Conservation (phyloP, 768 basidiomycete species). For the Phanerochaete sordida region DNA sequence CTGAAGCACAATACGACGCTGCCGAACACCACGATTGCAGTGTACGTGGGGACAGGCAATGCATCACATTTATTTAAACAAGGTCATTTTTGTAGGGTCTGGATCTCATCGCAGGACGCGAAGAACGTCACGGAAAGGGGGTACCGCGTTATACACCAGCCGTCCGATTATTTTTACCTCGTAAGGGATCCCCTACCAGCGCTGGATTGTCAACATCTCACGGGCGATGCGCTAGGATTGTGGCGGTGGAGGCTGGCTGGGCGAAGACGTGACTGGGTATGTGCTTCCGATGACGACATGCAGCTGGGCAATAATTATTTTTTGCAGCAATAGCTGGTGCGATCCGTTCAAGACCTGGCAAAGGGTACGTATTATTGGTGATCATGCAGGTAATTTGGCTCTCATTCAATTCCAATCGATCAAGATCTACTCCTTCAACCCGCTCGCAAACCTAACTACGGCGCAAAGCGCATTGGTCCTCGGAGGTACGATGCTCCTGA, state of each 20-base stretch:
- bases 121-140: conserved; percentile 55
- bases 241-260: conserved; percentile 71
- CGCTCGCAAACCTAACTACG: conserved; percentile 48
- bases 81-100: no score
- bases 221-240: conserved; percentile 47
- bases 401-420: conserved; percentile 16
- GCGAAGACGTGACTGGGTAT: conserved; percentile 35
- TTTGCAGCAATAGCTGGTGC: conserved; percentile 62
- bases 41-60: conserved; percentile 33
- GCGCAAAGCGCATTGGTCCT: conserved; percentile 53
- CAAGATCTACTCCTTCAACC: conserved; percentile 68
- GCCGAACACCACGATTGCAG: conserved; percentile 42
- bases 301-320: not conserved
- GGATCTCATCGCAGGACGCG: conserved; percentile 66
- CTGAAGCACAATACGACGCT: conserved; percentile 33
- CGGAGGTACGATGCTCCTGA: conserved; percentile 42
- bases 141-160: conserved; percentile 59
- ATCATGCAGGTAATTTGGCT: not conserved
- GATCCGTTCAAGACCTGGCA: conserved; percentile 83
- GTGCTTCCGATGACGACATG: not conserved
- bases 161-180: conserved; percentile 78
- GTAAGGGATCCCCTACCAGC: no score
- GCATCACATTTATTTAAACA: not conserved
- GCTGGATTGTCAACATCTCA: conserved; percentile 13
- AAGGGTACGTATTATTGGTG: conserved; percentile 36